Evolutionary conservation across 129 eudicot species (phyloP).

Genomic region (Flaveria ramosissima): DNA sequence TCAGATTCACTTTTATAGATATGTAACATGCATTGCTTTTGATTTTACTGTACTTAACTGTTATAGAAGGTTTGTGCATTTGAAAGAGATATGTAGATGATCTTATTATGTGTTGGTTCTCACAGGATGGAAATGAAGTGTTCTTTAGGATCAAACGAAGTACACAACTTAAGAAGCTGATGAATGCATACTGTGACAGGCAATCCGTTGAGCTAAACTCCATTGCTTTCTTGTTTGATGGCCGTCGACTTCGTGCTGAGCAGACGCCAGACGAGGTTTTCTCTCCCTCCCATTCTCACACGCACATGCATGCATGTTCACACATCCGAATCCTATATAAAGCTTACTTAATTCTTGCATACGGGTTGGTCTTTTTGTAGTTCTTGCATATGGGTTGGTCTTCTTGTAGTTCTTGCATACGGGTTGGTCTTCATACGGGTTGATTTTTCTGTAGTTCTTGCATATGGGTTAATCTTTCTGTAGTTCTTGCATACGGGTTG

Average conservation of each 20-base stretch:
- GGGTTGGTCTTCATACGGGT: background rate
- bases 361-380: background rate
- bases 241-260: conserved; percentile 56
- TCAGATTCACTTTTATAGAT: background rate
- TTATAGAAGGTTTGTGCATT: background rate
- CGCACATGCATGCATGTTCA: background rate
- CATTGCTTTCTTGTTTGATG: conserved; percentile 57
- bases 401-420: background rate
- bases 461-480: background rate
- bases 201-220: conserved; percentile 51
- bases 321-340: background rate
- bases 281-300: background rate
- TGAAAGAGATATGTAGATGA: background rate
- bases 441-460: background rate
- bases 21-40: background rate
- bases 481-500: background rate
- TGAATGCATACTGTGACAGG: conserved; percentile 58
- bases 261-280: conserved; percentile 57
- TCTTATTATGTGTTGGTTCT: background rate
- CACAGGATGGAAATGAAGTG: conserved; percentile 57
- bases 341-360: background rate
- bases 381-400: background rate
- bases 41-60: background rate
- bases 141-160: conserved; percentile 52
- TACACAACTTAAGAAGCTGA: conserved; percentile 53